A percentile compares a stretch with the other conserved stretches of the same genome.
Evolutionary conservation across 1,284 basidiomycete genomes (phyloP).

Genomic region (Thecaphora thlaspeos): DNA sequence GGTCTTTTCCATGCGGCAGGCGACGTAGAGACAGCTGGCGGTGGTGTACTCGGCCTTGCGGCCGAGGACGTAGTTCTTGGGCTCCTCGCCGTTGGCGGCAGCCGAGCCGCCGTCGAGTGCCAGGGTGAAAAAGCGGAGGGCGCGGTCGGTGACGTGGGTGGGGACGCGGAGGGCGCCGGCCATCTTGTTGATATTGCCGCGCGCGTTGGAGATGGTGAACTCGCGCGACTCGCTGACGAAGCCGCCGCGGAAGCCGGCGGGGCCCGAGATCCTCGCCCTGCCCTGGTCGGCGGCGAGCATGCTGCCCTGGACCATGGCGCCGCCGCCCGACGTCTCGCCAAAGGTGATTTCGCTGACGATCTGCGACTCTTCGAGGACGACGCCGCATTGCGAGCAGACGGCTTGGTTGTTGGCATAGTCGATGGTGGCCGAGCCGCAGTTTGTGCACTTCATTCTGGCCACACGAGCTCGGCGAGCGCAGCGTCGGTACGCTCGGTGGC

Average conservation of each 20-base stretch:
- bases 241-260: conserved; percentile 50
- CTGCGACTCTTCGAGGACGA: conserved; percentile 85
- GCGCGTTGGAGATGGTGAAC: conserved; percentile 83
- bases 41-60: conserved; percentile 88
- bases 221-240: conserved; percentile 64
- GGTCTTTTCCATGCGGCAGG: conserved; percentile 81
- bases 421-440: conserved; percentile 47
- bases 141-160: conserved; percentile 75
- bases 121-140: conserved; percentile 84
- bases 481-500: no score
- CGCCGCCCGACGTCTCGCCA: conserved; percentile 85
- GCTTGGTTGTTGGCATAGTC: conserved; percentile 47
- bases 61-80: conserved; percentile 62
- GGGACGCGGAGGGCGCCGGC: conserved; percentile 75
- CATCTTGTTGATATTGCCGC: conserved; percentile 76
- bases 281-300: conserved; percentile 90
- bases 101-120: conserved; percentile 73
- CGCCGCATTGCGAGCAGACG: conserved; percentile 54
- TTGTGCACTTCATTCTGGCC: conserved; percentile 44
- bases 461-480: no score
- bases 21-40: conserved; percentile 91
- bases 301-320: conserved; percentile 90
- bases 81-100: conserved; percentile 41
- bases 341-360: conserved; percentile 93
- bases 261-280: conserved; percentile 47